Conservation (phyloP, 2,329 filamentous ascomycete species). For the Botryotinia globosa region DNA sequence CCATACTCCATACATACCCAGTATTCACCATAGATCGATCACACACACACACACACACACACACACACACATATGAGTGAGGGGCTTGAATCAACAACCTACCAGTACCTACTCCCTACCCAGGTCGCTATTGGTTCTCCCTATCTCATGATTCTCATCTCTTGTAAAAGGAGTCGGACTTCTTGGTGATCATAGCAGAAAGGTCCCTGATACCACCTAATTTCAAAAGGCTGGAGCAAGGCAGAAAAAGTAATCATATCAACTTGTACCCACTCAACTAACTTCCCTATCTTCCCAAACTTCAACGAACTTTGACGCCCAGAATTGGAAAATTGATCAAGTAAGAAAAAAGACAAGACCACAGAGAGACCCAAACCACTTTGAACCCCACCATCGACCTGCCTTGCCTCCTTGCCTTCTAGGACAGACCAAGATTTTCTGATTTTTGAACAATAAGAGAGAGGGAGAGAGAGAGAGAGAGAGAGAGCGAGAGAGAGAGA, state of each 20-base stretch:
- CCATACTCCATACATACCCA: not conserved
- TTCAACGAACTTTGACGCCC: not conserved
- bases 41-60: too few relatives aligned
- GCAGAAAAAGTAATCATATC: not conserved
- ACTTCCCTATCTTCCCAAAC: not conserved
- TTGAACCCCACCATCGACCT: conserved; percentile 9
- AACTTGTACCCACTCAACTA: not conserved
- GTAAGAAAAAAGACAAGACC: not conserved
- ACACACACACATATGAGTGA: not conserved
- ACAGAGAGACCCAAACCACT: conserved; percentile 4
- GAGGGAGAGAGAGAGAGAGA: not conserved
- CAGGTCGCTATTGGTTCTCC: not conserved
- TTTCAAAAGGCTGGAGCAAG: not conserved
- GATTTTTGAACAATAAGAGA: not conserved
- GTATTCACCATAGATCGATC: not conserved
- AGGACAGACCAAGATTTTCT: not conserved
- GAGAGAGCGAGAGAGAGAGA: too few relatives aligned
- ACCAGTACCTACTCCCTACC: too few relatives aligned
- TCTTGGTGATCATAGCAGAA: conserved; percentile 1
- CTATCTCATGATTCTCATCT: not conserved
- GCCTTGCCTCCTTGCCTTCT: not conserved
- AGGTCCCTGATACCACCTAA: not conserved
- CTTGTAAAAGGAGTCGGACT: not conserved
- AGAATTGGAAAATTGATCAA: not conserved
- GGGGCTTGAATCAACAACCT: not conserved